Conservation (phyloP, 129 eudicot genomes). For the Flaveria trinervia region DNA sequence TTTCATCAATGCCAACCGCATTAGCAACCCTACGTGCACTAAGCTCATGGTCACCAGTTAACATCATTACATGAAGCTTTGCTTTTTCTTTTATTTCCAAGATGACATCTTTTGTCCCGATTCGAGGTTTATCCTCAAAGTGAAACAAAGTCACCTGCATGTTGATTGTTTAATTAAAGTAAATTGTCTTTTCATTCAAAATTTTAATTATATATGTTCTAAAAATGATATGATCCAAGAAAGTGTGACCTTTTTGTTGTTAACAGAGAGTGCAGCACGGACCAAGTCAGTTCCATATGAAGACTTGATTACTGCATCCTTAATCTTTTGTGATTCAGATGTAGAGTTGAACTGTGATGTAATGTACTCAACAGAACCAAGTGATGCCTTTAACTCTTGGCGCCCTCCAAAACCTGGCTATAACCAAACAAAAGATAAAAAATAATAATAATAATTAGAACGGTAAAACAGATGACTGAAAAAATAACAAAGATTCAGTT, state of each 20-base stretch:
- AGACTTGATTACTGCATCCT: constrained; percentile 74
- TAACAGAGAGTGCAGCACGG: constrained; percentile 90
- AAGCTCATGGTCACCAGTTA: constrained; percentile 97
- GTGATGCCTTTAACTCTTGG: constrained; percentile 74
- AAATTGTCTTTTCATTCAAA: neutral
- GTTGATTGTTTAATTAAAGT: constrained; percentile 12
- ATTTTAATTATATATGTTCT: neutral
- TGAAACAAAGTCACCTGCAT: constrained; percentile 87
- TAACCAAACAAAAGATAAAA: constrained; percentile 30
- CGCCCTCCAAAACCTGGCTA: constrained; percentile 91
- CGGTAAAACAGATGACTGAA: neutral
- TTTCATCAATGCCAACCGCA: constrained; percentile 88
- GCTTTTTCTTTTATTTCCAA: constrained; percentile 61
- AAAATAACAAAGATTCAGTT: neutral
- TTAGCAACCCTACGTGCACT: constrained; percentile 90
- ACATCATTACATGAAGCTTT: constrained; percentile 87
- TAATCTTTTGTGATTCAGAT: constrained; percentile 69
- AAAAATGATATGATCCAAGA: neutral
- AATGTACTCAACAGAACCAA: constrained; percentile 95
- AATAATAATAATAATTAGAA: neutral
- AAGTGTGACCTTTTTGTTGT: constrained; percentile 69
- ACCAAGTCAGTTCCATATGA: constrained; percentile 80
- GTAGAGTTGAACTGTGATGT: constrained; percentile 71
- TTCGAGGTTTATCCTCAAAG: constrained; percentile 87
- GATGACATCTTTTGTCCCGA: constrained; percentile 72